Conservation (phyloP, 768 basidiomycete genomes). For the Sarcodon sp. region DNA sequence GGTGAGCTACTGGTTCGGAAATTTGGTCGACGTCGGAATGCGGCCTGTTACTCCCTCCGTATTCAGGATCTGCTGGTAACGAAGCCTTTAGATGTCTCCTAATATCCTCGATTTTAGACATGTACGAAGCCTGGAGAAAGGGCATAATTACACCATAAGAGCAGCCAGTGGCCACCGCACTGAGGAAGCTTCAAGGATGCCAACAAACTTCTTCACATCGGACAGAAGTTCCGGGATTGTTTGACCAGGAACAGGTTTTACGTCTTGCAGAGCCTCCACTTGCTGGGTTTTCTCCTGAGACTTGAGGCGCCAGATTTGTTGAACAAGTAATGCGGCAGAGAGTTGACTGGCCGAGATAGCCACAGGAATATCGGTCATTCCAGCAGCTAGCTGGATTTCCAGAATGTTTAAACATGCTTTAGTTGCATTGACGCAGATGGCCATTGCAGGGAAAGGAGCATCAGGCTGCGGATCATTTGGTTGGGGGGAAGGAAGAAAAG, state of each 20-base stretch:
- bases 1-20: too few relatives aligned
- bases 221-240: not conserved
- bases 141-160: not conserved
- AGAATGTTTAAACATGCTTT: conserved; percentile 48
- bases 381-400: conserved; percentile 12
- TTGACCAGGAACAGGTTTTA: not conserved
- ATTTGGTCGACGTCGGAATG: too few relatives aligned
- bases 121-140: too few relatives aligned
- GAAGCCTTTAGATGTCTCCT: too few relatives aligned
- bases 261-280: not conserved
- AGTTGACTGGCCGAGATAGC: not conserved
- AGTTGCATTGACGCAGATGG: conserved; percentile 58
- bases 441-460: conserved; percentile 47
- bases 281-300: not conserved
- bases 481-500: conserved; percentile 53
- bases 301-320: not conserved
- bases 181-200: not conserved
- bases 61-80: too few relatives aligned
- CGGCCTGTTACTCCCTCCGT: too few relatives aligned
- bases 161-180: not conserved
- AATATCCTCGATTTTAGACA: too few relatives aligned
- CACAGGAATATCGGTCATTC: not conserved
- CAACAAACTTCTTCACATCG: not conserved
- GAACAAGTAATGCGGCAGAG: not conserved
- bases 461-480: not conserved